Percentiles rank a stretch among this genome's conserved stretches.
Evolutionary conservation across 768 basidiomycete genomes (phyloP).

Genomic region (Suillus sp.): DNA sequence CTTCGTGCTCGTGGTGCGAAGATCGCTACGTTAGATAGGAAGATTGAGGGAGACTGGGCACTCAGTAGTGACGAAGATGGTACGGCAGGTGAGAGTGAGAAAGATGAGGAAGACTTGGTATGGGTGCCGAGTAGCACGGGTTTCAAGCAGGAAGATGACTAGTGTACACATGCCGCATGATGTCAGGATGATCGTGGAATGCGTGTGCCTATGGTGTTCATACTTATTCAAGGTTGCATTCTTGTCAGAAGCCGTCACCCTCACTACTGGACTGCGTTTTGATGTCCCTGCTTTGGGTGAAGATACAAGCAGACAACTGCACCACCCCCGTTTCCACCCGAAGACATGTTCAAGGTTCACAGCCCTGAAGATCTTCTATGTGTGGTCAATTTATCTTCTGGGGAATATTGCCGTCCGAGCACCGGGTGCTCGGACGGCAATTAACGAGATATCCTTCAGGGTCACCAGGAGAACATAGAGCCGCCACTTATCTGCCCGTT

Average conservation of each 20-base stretch:
- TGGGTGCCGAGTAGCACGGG: conserved; percentile 31
- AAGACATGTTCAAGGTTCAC: neutral
- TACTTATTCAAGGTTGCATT: neutral
- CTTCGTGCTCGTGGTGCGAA: conserved; percentile 72
- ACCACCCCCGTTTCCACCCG: neutral
- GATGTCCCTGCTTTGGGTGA: neutral
- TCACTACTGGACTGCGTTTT: neutral
- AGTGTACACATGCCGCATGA: conserved; percentile 11
- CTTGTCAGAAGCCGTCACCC: neutral
- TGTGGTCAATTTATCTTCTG: neutral
- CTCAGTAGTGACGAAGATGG: conserved; percentile 56
- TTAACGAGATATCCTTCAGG: neutral
- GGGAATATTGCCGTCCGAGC: too few species aligned
- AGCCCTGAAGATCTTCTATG: neutral
- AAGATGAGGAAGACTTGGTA: conserved; percentile 34
- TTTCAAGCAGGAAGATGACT: conserved; percentile 17
- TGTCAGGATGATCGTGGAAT: neutral
- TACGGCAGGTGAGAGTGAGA: conserved; percentile 27
- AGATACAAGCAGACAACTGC: neutral
- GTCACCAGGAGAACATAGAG: conserved; percentile 2
- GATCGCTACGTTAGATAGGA: conserved; percentile 50
- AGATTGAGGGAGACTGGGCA: conserved; percentile 71
- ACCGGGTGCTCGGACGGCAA: neutral
- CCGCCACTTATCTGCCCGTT: neutral
- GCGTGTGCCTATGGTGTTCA: neutral